Evolutionary conservation across 768 basidiomycete genomes (phyloP).

Genomic region (Auriscalpium microsporum): DNA sequence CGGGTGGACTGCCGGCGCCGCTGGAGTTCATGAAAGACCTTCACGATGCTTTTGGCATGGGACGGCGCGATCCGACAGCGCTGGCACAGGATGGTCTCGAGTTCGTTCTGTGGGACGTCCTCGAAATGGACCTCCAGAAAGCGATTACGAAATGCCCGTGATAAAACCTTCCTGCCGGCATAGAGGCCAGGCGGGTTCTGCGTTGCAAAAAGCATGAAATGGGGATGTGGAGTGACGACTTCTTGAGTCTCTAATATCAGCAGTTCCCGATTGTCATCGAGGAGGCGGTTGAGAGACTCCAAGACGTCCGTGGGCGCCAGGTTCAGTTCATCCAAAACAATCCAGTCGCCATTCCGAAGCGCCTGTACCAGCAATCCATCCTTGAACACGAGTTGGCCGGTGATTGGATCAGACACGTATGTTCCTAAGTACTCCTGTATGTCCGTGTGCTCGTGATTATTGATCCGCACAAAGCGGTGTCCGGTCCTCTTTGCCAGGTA

Average conservation of each 20-base stretch:
- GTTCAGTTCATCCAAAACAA: constrained; percentile 96
- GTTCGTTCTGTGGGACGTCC: constrained; percentile 89
- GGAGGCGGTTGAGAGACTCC: constrained; percentile 90
- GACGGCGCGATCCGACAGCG: constrained; percentile 90
- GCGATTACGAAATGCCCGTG: constrained; percentile 92
- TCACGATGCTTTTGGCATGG: constrained; percentile 83
- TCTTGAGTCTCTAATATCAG: constrained; percentile 95
- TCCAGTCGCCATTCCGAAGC: constrained; percentile 89
- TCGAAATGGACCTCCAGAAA: constrained; percentile 97
- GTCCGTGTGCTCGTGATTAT: constrained; percentile 99
- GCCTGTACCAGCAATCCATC: constrained; percentile 93
- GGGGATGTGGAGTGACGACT: constrained; percentile 84
- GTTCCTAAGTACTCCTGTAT: constrained; percentile 98
- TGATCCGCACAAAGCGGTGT: constrained; percentile 94
- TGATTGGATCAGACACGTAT: constrained; percentile 85
- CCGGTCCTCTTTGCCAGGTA: constrained; percentile 90
- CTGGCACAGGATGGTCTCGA: constrained; percentile 91
- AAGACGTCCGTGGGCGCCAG: constrained; percentile 96
- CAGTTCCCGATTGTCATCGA: constrained; percentile 96
- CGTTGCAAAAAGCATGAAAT: constrained; percentile 97
- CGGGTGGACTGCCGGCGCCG: constrained; percentile 83
- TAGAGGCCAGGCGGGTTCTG: constrained; percentile 97
- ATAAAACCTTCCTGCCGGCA: constrained; percentile 89
- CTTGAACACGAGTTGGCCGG: constrained; percentile 91
- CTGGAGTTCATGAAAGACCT: constrained; percentile 88